phyloP scores from a whole-genome alignment of 1,284 basidiomycete species.

The Apiotrichum sp. region DNA sequence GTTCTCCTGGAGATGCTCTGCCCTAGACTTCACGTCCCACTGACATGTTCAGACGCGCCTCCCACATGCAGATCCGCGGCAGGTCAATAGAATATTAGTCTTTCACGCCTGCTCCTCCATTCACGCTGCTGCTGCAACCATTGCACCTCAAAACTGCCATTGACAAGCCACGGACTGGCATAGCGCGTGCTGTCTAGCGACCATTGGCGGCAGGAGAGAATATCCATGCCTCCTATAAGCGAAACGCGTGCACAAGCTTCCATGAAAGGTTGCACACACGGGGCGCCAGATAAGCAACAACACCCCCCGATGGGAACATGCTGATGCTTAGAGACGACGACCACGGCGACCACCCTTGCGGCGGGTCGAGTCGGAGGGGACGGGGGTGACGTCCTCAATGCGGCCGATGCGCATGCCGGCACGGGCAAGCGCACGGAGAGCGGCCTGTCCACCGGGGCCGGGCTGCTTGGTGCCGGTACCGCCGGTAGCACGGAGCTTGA shows the following conservation, averaged over 20 bases:
- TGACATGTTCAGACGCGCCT: no score
- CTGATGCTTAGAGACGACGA: constrained; percentile 69
- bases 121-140: not conserved
- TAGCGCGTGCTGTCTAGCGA: constrained; percentile 7
- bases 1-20: no score
- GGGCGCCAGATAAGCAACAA: constrained; percentile 1
- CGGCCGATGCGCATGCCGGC: constrained; percentile 97
- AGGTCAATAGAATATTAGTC: not conserved
- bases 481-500: constrained; percentile 94
- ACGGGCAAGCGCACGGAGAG: constrained; percentile 96
- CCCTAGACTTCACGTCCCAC: no score
- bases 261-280: not conserved
- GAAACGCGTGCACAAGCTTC: not conserved
- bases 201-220: constrained; percentile 3
- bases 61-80: no score
- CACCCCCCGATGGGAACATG: not conserved
- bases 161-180: constrained; percentile 10
- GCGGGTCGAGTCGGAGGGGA: constrained; percentile 94
- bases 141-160: constrained; percentile 5
- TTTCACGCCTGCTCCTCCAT: no score
- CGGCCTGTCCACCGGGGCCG: constrained; percentile 95
- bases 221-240: constrained; percentile 4
- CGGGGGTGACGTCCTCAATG: constrained; percentile 92
- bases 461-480: constrained; percentile 99
- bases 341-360: constrained; percentile 99